phyloP scores from a whole-genome alignment of 495 filamentous ascomycete species.

The Neurospora sp. region DNA sequence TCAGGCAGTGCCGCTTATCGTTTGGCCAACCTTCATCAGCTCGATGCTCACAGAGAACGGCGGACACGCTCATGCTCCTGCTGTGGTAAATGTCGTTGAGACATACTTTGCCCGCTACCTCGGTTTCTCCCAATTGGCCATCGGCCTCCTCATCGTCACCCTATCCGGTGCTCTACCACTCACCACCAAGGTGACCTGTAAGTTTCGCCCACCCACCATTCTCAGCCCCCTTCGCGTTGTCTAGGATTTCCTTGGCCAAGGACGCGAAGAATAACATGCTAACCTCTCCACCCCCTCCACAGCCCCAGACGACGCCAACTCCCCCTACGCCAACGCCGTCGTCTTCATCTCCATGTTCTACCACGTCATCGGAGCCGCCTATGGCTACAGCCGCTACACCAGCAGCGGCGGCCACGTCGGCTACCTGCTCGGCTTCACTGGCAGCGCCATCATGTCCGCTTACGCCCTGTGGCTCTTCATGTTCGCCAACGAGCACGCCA shows the following conservation, averaged over 20 bases:
- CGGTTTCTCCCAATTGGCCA: conserved; percentile 54
- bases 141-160: conserved; percentile 55
- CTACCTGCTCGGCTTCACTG: conserved; percentile 43
- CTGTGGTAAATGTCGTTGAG: conserved; percentile 44
- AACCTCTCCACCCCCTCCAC: neutral
- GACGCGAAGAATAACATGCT: neutral
- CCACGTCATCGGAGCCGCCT: conserved; percentile 54
- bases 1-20: conserved; percentile 55
- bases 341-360: conserved; percentile 55
- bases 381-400: conserved; percentile 57
- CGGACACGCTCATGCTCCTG: neutral
- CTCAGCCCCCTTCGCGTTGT: no score
- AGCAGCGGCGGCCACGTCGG: conserved; percentile 34
- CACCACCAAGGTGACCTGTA: conserved; percentile 30
- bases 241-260: neutral
- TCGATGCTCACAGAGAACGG: conserved; percentile 11
- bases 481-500: conserved; percentile 55
- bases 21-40: conserved; percentile 55
- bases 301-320: conserved; percentile 14
- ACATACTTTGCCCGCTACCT: conserved; percentile 62
- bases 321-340: conserved; percentile 37
- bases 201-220: conserved; percentile 6
- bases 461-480: conserved; percentile 66
- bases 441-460: conserved; percentile 43
- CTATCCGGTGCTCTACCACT: conserved; percentile 71